Conservation (phyloP, 306 rosid species). For the Trifolium dubium region DNA sequence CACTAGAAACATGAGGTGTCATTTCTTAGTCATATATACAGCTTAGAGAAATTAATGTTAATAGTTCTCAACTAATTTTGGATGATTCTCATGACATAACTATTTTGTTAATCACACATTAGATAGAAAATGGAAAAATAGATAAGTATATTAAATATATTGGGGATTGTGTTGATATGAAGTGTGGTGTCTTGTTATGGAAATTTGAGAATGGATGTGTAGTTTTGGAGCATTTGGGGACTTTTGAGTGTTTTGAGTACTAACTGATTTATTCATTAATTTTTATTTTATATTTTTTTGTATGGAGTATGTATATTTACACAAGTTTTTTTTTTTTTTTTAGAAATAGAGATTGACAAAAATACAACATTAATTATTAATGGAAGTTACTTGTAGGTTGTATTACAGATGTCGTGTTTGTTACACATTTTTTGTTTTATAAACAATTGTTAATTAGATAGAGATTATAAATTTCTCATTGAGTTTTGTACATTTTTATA, state of each 20-base stretch:
- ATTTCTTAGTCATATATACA: not conserved
- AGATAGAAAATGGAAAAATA: not conserved
- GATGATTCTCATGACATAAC: not conserved
- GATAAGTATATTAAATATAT: too few relatives aligned
- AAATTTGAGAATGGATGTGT: not conserved
- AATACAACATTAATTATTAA: not conserved
- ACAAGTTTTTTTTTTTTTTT: not conserved
- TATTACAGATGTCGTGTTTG: not conserved
- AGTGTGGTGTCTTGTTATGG: not conserved
- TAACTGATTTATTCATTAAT: not conserved
- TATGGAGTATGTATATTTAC: not conserved
- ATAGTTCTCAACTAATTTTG: not conserved
- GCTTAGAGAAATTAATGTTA: not conserved
- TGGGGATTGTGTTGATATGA: not conserved
- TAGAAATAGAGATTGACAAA: not conserved
- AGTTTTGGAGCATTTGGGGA: not conserved
- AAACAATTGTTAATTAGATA: not conserved
- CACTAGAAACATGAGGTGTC: not conserved
- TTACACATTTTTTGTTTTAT: not conserved
- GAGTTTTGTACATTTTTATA: too few relatives aligned
- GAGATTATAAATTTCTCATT: too few relatives aligned
- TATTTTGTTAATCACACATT: not conserved
- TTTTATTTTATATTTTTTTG: not conserved
- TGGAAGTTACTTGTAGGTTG: not conserved
- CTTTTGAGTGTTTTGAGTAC: conserved; percentile 6